Base-by-base conservation (phyloP, 768 basidiomycete species). In the Boletus speciosus region DNA sequence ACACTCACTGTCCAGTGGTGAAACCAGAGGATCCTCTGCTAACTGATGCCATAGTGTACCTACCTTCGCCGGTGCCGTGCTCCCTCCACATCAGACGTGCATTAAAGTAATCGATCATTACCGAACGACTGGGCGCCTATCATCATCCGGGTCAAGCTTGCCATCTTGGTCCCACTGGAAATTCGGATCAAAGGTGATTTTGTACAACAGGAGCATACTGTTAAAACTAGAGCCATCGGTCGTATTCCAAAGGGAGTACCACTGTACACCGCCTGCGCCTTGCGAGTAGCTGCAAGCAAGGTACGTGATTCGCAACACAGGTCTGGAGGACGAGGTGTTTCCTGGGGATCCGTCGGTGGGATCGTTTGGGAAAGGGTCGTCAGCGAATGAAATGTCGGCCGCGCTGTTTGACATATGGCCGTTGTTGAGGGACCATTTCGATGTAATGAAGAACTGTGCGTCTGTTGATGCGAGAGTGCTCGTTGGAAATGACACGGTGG, bases 1-100 rank as follows among this genome's bases (percentile, higher is more conserved):
- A 46, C 46, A 73, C 88, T 71, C 68, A 92, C 84, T 78, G 74
- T 62, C 84, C 88, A 52, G 76, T 70, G 7, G 69, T 65, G 61
- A 91, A 88, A 27, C 71, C 72, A 68, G 88, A 90, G 5, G 80
- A 73, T 2, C 85, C 86, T 40, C 90, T 78, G 39, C 79, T 74
- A 19, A 93, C 87, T 89, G n/a, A 84, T 81, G 35, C 91, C 91
- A 65, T 85, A 93, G 56, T 87, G 8, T 9, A 67, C 79, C 19
- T 58, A 89, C 90, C 82, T 80, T 93, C 90, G 27, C 86, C 88
- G 8, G 64, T 72, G 1, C 83, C 88, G 44, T 71, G 61, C 37
- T 71, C 70, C 62, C 90, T 76, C 88, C 88, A 92, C 89, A 92
- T 92, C 40, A 90, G 49, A 19, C 90, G 73, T 16, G 82, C 71